Evolutionary conservation across 169 alveolate genomes (phyloP).

Genomic region (Eimeria falciformis): DNA sequence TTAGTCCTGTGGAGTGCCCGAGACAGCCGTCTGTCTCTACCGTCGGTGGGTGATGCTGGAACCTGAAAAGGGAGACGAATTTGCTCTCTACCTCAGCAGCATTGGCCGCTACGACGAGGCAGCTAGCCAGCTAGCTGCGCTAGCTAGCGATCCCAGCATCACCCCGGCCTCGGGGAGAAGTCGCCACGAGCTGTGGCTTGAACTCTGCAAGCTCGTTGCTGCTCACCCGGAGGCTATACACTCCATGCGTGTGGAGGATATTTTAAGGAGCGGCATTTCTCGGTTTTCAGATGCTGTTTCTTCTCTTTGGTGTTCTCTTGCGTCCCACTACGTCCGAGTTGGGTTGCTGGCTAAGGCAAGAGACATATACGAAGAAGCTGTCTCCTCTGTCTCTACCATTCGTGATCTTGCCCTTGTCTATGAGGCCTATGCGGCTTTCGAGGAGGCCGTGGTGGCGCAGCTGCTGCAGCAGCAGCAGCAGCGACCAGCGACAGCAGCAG

Average conservation of each 20-base stretch:
- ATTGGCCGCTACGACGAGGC: conserved; percentile 83
- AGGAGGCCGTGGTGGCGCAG: conserved; percentile 78
- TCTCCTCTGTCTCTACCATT: conserved; percentile 87
- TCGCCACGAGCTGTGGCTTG: conserved; percentile 87
- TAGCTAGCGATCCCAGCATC: conserved; percentile 82
- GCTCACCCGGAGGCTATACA: conserved; percentile 84
- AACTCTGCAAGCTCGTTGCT: conserved; percentile 90
- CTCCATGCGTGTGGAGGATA: conserved; percentile 80
- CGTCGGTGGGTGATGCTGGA: conserved; percentile 78
- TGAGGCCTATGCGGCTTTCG: conserved; percentile 85
- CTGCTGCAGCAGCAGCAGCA: conserved; percentile 79
- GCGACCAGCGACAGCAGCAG: not conserved
- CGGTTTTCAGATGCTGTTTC: conserved; percentile 91
- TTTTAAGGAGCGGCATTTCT: conserved; percentile 87
- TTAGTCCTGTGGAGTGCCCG: conserved; percentile 41
- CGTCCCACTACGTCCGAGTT: conserved; percentile 86
- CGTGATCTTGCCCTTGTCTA: conserved; percentile 91
- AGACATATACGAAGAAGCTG: conserved; percentile 89
- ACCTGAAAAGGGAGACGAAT: conserved; percentile 75
- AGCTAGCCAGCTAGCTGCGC: conserved; percentile 83
- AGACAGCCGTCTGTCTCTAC: conserved; percentile 70
- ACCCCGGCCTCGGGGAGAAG: conserved; percentile 83
- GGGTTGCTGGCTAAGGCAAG: conserved; percentile 90
- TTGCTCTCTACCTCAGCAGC: conserved; percentile 78
- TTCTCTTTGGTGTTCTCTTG: conserved; percentile 89